Evolutionary conservation across 371 early-diverging fungal species (phyloP).

Genomic region (Circinella minor): DNA sequence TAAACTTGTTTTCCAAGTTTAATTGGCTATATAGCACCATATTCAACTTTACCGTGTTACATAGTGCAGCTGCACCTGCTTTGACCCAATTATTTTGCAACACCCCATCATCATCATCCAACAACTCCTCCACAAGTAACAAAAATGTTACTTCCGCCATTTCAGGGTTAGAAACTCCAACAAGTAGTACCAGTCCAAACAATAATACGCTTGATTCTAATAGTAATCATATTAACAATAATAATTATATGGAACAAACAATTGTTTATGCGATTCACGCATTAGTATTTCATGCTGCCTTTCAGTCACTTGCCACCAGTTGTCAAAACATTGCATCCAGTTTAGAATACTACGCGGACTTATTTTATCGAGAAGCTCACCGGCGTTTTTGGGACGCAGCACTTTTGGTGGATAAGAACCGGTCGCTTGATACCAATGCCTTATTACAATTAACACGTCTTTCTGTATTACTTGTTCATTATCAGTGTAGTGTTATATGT

Average conservation of each 20-base stretch:
- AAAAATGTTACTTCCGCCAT: neutral
- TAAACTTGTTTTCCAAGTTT: conserved; percentile 23
- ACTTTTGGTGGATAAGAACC: conserved; percentile 21
- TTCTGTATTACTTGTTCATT: conserved; percentile 42
- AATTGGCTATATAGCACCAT: conserved; percentile 41
- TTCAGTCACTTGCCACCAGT: conserved; percentile 27
- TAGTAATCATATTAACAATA: neutral
- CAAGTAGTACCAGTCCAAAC: neutral
- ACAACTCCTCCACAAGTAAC: neutral
- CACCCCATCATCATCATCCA: neutral
- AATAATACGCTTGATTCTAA: neutral
- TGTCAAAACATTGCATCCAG: conserved; percentile 14
- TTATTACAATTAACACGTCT: conserved; percentile 22
- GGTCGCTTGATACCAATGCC: neutral
- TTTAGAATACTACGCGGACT: conserved; percentile 16
- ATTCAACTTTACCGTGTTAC: conserved; percentile 21
- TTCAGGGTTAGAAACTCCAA: neutral
- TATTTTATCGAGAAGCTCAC: conserved; percentile 39
- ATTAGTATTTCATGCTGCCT: conserved; percentile 36
- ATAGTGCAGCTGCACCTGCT: conserved; percentile 9
- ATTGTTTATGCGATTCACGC: conserved; percentile 35
- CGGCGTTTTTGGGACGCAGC: conserved; percentile 27
- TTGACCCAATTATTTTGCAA: neutral
- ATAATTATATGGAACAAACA: conserved; percentile 5
- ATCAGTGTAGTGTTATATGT: conserved; percentile 34